These are phyloP conservation scores for Lactifluus echinatus DNA, from an alignment of 768 basidiomycete genomes.

Conservation along the genomic window DNA sequence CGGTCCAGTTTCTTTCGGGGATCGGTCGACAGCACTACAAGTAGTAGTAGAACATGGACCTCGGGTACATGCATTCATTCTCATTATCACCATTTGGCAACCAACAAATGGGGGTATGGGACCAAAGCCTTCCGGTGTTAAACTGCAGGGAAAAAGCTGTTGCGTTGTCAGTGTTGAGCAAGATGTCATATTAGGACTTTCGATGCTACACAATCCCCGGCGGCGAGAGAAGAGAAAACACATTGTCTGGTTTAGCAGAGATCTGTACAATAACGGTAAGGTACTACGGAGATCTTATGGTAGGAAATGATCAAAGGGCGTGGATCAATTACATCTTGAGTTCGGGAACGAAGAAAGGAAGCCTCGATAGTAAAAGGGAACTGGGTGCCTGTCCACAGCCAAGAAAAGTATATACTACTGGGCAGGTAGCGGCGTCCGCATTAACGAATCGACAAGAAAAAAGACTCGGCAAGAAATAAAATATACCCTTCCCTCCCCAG, in stretches of 20 bases:
- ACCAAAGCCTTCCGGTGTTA: too few species aligned
- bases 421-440: neutral
- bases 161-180: too few species aligned
- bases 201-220: too few species aligned
- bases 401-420: neutral
- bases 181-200: too few species aligned
- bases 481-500: neutral
- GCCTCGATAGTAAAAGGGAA: neutral
- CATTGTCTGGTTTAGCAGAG: neutral
- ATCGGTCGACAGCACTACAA: too few species aligned
- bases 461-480: neutral
- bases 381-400: neutral
- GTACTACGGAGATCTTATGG: conserved; percentile 11
- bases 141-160: too few species aligned
- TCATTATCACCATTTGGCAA: too few species aligned
- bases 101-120: too few species aligned
- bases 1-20: too few species aligned
- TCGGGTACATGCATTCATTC: too few species aligned
- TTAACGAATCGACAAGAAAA: neutral
- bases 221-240: too few species aligned
- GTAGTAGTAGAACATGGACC: too few species aligned
- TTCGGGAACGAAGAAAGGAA: neutral
- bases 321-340: conserved; percentile 8
- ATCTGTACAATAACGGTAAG: conserved; percentile 7
- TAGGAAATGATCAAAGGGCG: neutral